Base-by-base conservation (phyloP, 805 yeast species). In the Torulaspora quercuum region DNA sequence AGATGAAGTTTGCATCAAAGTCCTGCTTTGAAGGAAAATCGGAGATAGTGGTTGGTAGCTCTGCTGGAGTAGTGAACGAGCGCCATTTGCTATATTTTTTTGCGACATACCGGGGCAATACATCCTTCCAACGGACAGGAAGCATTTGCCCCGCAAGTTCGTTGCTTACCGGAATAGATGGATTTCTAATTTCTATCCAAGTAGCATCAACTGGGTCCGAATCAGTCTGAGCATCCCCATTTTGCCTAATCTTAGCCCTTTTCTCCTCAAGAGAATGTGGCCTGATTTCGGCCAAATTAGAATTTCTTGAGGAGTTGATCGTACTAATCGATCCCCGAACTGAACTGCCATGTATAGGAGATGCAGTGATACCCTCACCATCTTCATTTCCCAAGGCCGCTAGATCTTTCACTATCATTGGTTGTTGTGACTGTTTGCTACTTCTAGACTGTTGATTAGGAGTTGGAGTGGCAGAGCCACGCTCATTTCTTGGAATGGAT, bases 81-180 rank as follows among this genome's bases (percentile, higher is more conserved):
- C 86, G 75, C 99, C 99, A 92, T 54, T 89, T 89, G 33, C 89
- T 80, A 10, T 80, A 67, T 49, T 76, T 75, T 36, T 84, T 68
- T 35, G 73, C 76, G 10, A 80, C 77, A 27, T 75, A 73, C 9
- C 73, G 72, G 0, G 97, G 95, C 49, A 86, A 86, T 1, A 88
- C 95, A 60, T 83, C 87, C 38, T 80, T 80, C 98, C 98, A 92
- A 40, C 95, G 73, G 5, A 95, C 90, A 29, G 76, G 78, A n/a
- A 78, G 71, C 6, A 79, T 64, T 38, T 75, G 70, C 7, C 73
- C 70, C 10, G 80, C 64, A 6, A 76, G 63, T 33, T 76, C 80
- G 2, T 71, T 64, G 20, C 72, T 70, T 4, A 75, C 65, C 5
- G 80, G 80, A 40, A 75, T 74, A 0, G 96, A 87, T 0, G 97